Conservation (phyloP, 345 rosid genomes). For the Lagerstroemia speciosa region DNA sequence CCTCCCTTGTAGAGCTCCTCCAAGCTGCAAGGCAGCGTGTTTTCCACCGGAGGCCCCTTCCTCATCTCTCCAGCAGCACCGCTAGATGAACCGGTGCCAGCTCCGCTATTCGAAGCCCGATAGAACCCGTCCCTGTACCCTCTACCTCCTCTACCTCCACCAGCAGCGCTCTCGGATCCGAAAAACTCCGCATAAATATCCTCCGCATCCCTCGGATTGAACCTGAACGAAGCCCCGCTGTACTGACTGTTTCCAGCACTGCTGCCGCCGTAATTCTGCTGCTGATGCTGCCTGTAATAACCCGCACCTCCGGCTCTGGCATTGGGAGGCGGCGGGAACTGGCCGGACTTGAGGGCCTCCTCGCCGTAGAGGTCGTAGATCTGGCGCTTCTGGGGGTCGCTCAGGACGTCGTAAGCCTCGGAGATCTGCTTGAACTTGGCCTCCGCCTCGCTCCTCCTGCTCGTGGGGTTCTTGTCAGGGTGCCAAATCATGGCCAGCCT, state of each 20-base stretch:
- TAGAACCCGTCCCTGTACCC: slow-evolving; percentile 30
- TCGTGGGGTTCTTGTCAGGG: slow-evolving; percentile 84
- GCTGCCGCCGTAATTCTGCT: slow-evolving; percentile 16
- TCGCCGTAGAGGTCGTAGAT: slow-evolving; percentile 97
- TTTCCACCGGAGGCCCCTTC: slow-evolving; percentile 57
- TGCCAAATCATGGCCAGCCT: slow-evolving; percentile 97
- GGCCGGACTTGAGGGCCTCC: slow-evolving; percentile 80
- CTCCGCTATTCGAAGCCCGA: slow-evolving; percentile 27
- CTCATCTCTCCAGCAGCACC: slow-evolving; percentile 20
- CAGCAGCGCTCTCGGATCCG: slow-evolving; percentile 26
- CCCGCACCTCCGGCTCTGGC: slow-evolving; percentile 21
- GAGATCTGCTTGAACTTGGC: slow-evolving; percentile 90
- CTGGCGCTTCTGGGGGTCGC: slow-evolving; percentile 77
- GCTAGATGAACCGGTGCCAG: slow-evolving; percentile 6
- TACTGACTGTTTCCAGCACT: slow-evolving; percentile 6
- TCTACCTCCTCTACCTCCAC: slow-evolving; percentile 20
- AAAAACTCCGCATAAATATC: slow-evolving; percentile 82
- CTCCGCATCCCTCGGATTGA: slow-evolving; percentile 67
- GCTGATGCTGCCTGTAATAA: slow-evolving; percentile 6
- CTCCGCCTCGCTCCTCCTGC: slow-evolving; percentile 59
- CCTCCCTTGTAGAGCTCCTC: slow-evolving; percentile 84
- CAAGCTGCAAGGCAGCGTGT: slow-evolving; percentile 59
- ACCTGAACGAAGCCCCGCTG: slow-evolving; percentile 36
- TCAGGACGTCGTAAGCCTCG: slow-evolving; percentile 50
- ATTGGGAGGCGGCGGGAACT: slow-evolving; percentile 42